phyloP scores from a whole-genome alignment of 371 early-diverging fungal species.

The Mucor plumbeus region DNA sequence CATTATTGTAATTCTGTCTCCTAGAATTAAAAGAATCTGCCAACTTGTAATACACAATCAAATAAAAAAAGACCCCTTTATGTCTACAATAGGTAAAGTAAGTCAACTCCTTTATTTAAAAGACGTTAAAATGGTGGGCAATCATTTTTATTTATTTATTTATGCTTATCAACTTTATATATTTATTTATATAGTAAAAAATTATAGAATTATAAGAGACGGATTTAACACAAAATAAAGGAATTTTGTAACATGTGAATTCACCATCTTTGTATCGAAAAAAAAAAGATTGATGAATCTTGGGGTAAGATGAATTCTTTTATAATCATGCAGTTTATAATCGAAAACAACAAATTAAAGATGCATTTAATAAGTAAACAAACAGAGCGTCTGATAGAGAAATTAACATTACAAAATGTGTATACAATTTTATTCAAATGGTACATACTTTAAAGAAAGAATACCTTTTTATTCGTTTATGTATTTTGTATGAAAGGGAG shows the following conservation, averaged over 20 bases:
- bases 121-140: neutral
- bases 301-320: neutral
- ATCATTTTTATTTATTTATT: neutral
- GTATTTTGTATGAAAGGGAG: too few species aligned
- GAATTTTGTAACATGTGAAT: neutral
- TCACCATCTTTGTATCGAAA: neutral
- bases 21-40: neutral
- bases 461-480: too few species aligned
- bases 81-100: conserved; percentile 4
- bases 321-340: too few species aligned
- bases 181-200: neutral
- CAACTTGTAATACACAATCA: conserved; percentile 1
- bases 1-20: conserved; percentile 1
- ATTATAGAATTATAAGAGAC: neutral
- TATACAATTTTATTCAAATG: too few species aligned
- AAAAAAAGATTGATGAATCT: neutral
- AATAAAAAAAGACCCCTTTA: neutral
- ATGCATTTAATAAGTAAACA: too few species aligned
- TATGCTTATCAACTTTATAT: conserved; percentile 3
- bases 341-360: too few species aligned
- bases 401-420: too few species aligned
- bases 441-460: too few species aligned
- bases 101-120: neutral
- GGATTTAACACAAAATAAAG: conserved; percentile 1
- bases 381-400: too few species aligned